Evolutionary conservation across 106 monocot genomes (phyloP).

Genomic region (Alisma plantagoaquatica): DNA sequence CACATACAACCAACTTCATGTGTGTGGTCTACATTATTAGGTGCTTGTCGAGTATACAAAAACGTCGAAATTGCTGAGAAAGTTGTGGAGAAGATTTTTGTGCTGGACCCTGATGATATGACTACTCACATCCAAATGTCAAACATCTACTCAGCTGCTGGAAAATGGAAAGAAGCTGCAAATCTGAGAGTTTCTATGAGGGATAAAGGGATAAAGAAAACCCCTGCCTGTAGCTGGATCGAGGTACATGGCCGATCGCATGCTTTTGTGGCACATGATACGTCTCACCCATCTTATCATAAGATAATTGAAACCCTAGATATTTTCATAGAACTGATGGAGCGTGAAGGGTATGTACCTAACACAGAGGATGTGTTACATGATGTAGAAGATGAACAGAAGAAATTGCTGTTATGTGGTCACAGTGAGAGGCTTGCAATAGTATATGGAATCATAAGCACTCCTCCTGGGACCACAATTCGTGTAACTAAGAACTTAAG

Average conservation of each 20-base stretch:
- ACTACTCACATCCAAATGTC: slow-evolving; percentile 63
- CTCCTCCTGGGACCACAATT: slow-evolving; percentile 51
- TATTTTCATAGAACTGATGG: slow-evolving; percentile 44
- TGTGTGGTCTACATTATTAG: slow-evolving; percentile 74
- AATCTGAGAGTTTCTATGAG: slow-evolving; percentile 35
- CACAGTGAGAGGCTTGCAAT: slow-evolving; percentile 91
- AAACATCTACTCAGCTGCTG: slow-evolving; percentile 76
- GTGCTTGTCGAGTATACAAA: slow-evolving; percentile 66
- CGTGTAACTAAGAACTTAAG: slow-evolving; percentile 77
- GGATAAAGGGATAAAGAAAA: slow-evolving; percentile 50
- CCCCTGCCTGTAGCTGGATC: slow-evolving; percentile 80
- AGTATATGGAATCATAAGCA: slow-evolving; percentile 76
- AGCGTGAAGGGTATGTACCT: slow-evolving; percentile 53
- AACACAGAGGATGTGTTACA: slow-evolving; percentile 61
- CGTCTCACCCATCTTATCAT: slow-evolving; percentile 44
- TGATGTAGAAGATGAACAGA: slow-evolving; percentile 83
- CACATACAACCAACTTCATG: slow-evolving; percentile 67
- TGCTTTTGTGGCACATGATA: slow-evolving; percentile 59
- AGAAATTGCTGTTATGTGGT: slow-evolving; percentile 37
- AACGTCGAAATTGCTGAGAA: slow-evolving; percentile 53
- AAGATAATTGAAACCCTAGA: slow-evolving; percentile 40
- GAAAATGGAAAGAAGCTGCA: slow-evolving; percentile 77
- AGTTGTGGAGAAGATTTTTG: slow-evolving; percentile 51
- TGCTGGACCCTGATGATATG: slow-evolving; percentile 51
- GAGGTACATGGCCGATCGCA: slow-evolving; percentile 53